Conservation (phyloP, 345 rosid species). For the Ricinus communis region DNA sequence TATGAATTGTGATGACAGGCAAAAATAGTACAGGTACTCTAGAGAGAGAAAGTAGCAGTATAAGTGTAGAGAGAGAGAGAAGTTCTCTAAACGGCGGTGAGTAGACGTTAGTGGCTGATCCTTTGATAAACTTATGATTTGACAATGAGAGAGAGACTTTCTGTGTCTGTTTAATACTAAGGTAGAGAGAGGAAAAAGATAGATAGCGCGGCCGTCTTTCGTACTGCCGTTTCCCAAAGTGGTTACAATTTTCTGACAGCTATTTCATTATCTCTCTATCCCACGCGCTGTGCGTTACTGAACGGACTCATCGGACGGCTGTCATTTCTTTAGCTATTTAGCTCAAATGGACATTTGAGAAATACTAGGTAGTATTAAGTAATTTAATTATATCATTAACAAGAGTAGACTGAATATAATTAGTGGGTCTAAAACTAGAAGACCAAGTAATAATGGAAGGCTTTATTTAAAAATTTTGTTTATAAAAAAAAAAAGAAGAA, state of each 20-base stretch:
- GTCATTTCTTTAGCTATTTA: not conserved
- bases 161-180: no score
- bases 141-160: not conserved
- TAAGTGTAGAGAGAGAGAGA: no score
- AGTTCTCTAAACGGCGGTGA: constrained; percentile 66
- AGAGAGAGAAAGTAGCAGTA: constrained; percentile 31
- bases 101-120: constrained; percentile 46
- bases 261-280: not conserved
- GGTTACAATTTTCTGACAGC: constrained; percentile 16
- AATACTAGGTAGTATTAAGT: no score
- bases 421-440: no score
- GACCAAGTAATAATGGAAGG: no score
- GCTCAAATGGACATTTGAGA: no score
- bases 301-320: not conserved
- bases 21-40: constrained; percentile 12
- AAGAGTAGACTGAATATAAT: no score
- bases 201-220: constrained; percentile 50
- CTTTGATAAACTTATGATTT: not conserved
- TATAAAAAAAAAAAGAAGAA: no score
- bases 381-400: no score
- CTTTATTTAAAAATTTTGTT: no score
- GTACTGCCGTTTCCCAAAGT: constrained; percentile 48
- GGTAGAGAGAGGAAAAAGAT: not conserved
- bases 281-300: not conserved
- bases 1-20: no score